A percentile compares a stretch with the other conserved stretches of the same genome.
These are phyloP conservation scores for Fusarium subglutinans DNA, from an alignment of 2,329 filamentous ascomycete species.

Conservation along the genomic window DNA sequence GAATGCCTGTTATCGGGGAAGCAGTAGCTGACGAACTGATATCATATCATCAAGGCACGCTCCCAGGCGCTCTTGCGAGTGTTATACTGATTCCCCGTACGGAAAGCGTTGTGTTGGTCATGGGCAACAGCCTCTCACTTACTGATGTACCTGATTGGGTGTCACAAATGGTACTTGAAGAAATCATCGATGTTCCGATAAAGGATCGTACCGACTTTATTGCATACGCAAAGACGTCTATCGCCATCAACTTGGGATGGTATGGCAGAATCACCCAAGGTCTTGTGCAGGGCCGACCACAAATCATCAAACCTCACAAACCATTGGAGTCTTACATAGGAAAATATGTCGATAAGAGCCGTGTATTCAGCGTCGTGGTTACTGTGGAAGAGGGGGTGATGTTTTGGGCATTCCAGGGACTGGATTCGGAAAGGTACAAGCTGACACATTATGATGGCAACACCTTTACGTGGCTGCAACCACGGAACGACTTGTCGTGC, in stretches of 20 bases:
- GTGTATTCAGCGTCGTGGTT: background rate
- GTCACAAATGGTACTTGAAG: background rate
- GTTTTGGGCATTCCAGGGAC: background rate
- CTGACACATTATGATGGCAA: background rate
- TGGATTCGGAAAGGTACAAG: background rate
- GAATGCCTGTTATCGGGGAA: background rate
- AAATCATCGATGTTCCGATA: background rate
- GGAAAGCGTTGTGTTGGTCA: background rate
- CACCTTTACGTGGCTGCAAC: background rate
- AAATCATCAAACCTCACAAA: background rate
- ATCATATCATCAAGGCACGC: background rate
- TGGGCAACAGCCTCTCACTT: background rate
- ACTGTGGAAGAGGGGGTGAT: background rate
- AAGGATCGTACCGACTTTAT: background rate
- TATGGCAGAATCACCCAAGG: background rate
- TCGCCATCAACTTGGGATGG: background rate
- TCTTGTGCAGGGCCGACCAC: background rate
- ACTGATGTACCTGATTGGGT: background rate
- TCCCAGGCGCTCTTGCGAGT: background rate
- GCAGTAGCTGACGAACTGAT: background rate
- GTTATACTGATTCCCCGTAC: background rate
- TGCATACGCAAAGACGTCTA: background rate
- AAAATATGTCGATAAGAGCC: background rate
- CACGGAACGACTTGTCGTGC: background rate
- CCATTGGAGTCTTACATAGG: background rate